phyloP scores from a whole-genome alignment of 2,329 filamentous ascomycete species.

The Cladophialophora yegresii region DNA sequence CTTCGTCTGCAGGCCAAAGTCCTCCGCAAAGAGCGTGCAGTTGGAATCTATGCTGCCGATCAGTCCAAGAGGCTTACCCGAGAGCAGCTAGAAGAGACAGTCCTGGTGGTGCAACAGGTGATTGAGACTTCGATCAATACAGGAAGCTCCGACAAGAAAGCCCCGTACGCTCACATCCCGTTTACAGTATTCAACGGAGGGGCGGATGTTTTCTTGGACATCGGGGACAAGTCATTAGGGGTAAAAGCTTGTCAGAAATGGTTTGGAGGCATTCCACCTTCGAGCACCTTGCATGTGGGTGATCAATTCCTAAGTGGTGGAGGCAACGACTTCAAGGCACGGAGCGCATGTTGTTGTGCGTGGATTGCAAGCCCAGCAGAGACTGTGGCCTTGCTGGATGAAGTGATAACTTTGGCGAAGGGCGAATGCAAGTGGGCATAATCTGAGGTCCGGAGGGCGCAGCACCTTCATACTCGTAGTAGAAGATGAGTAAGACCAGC shows the following conservation, averaged over 20 bases:
- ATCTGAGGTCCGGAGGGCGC: neutral
- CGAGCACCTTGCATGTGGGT: slow-evolving; percentile 87
- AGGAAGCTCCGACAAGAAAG: slow-evolving; percentile 35
- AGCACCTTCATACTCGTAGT: neutral
- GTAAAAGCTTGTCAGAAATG: slow-evolving; percentile 89
- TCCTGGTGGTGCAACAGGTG: slow-evolving; percentile 89
- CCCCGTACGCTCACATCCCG: slow-evolving; percentile 57
- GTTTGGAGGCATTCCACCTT: slow-evolving; percentile 63
- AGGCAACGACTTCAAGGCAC: slow-evolving; percentile 95
- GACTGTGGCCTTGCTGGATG: slow-evolving; percentile 85
- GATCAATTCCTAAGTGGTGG: slow-evolving; percentile 94
- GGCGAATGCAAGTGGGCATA: slow-evolving; percentile 2
- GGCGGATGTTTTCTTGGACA: slow-evolving; percentile 97
- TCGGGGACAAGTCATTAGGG: slow-evolving; percentile 96
- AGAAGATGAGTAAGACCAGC: neutral
- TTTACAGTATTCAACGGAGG: slow-evolving; percentile 99
- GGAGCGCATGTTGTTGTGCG: slow-evolving; percentile 87
- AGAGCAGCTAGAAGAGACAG: slow-evolving; percentile 92
- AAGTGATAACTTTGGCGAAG: slow-evolving; percentile 46
- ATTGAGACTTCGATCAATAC: slow-evolving; percentile 72
- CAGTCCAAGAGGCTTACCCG: slow-evolving; percentile 69
- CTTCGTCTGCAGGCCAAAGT: slow-evolving; percentile 73
- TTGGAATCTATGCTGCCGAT: slow-evolving; percentile 70
- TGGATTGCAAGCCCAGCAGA: slow-evolving; percentile 95
- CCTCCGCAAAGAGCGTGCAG: slow-evolving; percentile 84